phyloP scores from a whole-genome alignment of 352 stramenopile species.

The Globisporangium barbulae region DNA sequence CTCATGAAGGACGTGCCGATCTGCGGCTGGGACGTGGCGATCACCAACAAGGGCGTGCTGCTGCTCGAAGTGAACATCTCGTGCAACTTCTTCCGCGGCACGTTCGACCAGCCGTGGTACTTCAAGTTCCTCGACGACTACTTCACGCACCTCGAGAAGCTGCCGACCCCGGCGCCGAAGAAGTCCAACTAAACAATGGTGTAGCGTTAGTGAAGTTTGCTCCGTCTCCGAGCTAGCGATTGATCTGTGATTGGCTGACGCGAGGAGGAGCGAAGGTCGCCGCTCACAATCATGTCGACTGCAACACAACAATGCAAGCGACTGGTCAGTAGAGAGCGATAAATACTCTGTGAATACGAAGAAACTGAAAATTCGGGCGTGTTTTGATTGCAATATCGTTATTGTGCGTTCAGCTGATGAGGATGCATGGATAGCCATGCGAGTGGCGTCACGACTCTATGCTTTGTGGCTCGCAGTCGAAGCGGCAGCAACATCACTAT shows the following conservation, averaged over 20 bases:
- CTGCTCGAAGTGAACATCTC: slow-evolving; percentile 92
- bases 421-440: too few species aligned
- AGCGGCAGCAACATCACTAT: too few species aligned
- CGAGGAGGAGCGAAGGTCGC: not conserved
- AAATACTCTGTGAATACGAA: not conserved
- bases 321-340: not conserved
- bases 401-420: not conserved
- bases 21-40: slow-evolving; percentile 91
- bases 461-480: too few species aligned
- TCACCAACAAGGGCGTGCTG: slow-evolving; percentile 88
- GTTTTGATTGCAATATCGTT: not conserved
- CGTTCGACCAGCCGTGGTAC: slow-evolving; percentile 87
- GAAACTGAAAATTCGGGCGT: not conserved
- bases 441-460: too few species aligned
- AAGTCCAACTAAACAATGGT: slow-evolving; percentile 35
- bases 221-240: not conserved
- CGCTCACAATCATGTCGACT: not conserved
- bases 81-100: slow-evolving; percentile 94
- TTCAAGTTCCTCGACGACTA: slow-evolving; percentile 87
- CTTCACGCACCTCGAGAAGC: slow-evolving; percentile 69
- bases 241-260: not conserved
- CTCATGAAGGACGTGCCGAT: slow-evolving; percentile 92
- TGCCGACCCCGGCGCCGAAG: slow-evolving; percentile 38
- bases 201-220: slow-evolving; percentile 13
- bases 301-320: not conserved